Conservation (phyloP, 2,329 filamentous ascomycete genomes). For the Aspergillus japonicus region DNA sequence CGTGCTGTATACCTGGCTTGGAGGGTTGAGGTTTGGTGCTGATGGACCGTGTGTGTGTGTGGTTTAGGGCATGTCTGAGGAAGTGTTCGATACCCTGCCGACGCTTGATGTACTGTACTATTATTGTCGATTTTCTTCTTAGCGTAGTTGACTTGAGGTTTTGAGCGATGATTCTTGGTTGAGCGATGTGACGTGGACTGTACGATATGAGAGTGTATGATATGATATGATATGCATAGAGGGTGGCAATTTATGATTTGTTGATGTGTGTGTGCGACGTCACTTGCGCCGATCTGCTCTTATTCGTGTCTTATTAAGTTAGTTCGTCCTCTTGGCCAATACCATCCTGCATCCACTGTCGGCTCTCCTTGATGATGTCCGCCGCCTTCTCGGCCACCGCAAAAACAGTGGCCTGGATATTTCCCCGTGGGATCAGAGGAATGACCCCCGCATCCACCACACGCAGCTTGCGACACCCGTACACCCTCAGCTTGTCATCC, state of each 20-base stretch:
- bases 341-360: background rate
- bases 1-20: background rate
- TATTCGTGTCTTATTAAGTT: too few species aligned
- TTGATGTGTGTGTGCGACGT: too few species aligned
- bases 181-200: background rate
- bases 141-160: background rate
- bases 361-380: conserved; percentile 9
- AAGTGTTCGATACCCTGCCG: background rate
- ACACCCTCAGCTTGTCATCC: too few species aligned
- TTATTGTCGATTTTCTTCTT: background rate
- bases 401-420: too few species aligned
- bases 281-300: too few species aligned
- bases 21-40: background rate
- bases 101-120: background rate
- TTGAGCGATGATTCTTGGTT: background rate
- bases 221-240: background rate
- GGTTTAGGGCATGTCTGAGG: background rate
- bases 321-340: background rate
- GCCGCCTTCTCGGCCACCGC: conserved; percentile 9
- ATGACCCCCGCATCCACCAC: too few species aligned
- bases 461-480: too few species aligned
- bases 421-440: too few species aligned
- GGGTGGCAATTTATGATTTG: background rate
- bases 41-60: background rate
- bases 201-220: background rate